A percentile compares a stretch with the other conserved stretches of the same genome.
phyloP scores from a whole-genome alignment of 116 monocot genomes.

The Trichopus zeylanicus region DNA sequence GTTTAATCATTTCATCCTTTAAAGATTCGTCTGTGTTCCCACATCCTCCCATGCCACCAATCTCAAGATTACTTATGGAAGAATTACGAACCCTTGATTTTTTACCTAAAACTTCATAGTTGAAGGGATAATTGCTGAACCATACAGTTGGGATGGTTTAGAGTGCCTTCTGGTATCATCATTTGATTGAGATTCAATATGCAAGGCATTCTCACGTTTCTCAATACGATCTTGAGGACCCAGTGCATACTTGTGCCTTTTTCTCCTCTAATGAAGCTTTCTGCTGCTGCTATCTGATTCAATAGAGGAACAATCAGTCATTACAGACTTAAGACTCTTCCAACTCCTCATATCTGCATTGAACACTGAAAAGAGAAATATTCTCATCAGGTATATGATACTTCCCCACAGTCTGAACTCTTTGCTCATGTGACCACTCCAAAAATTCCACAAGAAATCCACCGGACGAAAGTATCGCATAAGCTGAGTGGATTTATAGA shows the following conservation, averaged over 20 bases:
- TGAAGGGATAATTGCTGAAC: constrained; percentile 8
- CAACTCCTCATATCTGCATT: constrained; percentile 82
- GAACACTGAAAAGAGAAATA: constrained; percentile 54
- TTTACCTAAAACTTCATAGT: background rate
- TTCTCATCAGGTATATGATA: constrained; percentile 60
- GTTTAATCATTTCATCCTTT: constrained; percentile 20
- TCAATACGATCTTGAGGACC: constrained; percentile 6
- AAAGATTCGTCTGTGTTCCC: constrained; percentile 22
- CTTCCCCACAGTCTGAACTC: constrained; percentile 68
- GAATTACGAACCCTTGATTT: background rate
- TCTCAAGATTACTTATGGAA: constrained; percentile 9
- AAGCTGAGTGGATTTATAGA: constrained; percentile 87
- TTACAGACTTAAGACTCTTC: constrained; percentile 94
- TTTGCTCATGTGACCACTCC: constrained; percentile 63
- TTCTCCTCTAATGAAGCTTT: constrained; percentile 29
- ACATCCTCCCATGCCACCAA: constrained; percentile 5
- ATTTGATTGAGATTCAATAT: constrained; percentile 21
- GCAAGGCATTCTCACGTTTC: constrained; percentile 15
- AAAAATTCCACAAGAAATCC: constrained; percentile 77
- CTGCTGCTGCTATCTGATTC: constrained; percentile 65
- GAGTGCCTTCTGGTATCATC: constrained; percentile 13
- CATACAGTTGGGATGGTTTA: constrained; percentile 12
- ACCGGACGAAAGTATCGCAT: constrained; percentile 71
- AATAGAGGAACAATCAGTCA: constrained; percentile 84
- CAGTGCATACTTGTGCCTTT: constrained; percentile 34